Evolutionary conservation across 1,284 basidiomycete genomes (phyloP).

Genomic region (Puccinia brachypodii): DNA sequence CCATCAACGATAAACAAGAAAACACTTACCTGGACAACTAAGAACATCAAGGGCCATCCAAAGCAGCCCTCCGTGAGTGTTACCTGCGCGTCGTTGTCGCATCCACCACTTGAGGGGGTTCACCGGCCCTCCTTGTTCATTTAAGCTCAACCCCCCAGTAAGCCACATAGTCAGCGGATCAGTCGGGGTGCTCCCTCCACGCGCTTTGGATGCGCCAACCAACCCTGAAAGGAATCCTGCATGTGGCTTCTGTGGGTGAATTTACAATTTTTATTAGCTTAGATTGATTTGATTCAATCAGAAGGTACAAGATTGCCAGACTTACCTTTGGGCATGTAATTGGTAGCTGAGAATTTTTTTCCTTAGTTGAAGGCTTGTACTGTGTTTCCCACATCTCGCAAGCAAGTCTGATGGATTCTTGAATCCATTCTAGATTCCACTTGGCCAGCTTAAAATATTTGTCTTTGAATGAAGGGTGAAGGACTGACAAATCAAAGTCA

Average conservation of each 20-base stretch:
- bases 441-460: constrained; percentile 6
- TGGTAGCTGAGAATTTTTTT: background rate
- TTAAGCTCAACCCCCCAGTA: background rate
- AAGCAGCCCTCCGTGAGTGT: constrained; percentile 7
- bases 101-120: background rate
- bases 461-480: constrained; percentile 11
- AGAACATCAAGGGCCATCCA: constrained; percentile 3
- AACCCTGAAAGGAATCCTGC: background rate
- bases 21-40: constrained; percentile 1
- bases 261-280: background rate
- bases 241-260: background rate
- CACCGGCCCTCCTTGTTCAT: background rate
- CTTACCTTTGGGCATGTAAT: background rate
- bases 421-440: background rate
- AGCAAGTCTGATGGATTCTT: background rate
- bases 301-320: background rate
- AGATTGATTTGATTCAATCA: too few relatives aligned
- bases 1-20: background rate
- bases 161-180: background rate
- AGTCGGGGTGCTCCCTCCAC: background rate
- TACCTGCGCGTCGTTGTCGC: background rate
- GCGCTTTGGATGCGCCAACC: background rate
- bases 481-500: background rate
- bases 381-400: background rate
- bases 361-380: background rate